phyloP scores from a whole-genome alignment of 768 basidiomycete genomes.

The Naematelia encephala region DNA sequence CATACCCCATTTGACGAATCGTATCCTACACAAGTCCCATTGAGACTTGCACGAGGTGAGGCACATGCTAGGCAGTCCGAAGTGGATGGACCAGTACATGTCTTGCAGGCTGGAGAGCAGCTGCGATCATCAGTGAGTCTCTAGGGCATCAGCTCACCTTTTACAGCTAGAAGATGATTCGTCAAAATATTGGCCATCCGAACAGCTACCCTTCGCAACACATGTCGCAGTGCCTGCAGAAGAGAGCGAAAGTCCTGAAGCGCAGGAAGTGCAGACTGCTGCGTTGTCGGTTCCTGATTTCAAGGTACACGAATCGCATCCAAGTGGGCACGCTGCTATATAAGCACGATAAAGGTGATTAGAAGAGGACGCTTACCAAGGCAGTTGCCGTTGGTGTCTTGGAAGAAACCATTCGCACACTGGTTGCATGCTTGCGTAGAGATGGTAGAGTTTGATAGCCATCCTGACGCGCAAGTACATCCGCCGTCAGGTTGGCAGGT shows the following conservation, averaged over 20 bases:
- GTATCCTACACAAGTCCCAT: slow-evolving; percentile 42
- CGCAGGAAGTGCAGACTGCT: slow-evolving; percentile 28
- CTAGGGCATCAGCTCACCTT: slow-evolving; percentile 24
- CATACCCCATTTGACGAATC: slow-evolving; percentile 37
- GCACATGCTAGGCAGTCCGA: slow-evolving; percentile 44
- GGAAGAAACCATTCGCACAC: slow-evolving; percentile 39
- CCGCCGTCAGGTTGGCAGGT: slow-evolving; percentile 32
- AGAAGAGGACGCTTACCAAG: slow-evolving; percentile 17
- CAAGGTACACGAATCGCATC: slow-evolving; percentile 34
- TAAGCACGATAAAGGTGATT: background rate
- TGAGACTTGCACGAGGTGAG: slow-evolving; percentile 38
- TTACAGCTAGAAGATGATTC: slow-evolving; percentile 18
- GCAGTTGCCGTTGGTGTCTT: slow-evolving; percentile 30
- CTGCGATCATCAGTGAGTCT: slow-evolving; percentile 16
- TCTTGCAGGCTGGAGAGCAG: slow-evolving; percentile 47
- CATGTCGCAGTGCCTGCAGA: slow-evolving; percentile 29
- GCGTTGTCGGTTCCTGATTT: slow-evolving; percentile 19
- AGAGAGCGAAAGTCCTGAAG: slow-evolving; percentile 12
- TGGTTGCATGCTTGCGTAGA: slow-evolving; percentile 26
- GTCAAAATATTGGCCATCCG: slow-evolving; percentile 41
- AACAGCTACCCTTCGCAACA: slow-evolving; percentile 20
- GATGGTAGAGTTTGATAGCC: slow-evolving; percentile 21
- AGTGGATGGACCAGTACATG: slow-evolving; percentile 41
- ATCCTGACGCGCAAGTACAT: slow-evolving; percentile 46
- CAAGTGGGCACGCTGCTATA: slow-evolving; percentile 41